Evolutionary conservation across 164 flowering plant genomes (phyloP).

Genomic region (Vitis labrusca): DNA sequence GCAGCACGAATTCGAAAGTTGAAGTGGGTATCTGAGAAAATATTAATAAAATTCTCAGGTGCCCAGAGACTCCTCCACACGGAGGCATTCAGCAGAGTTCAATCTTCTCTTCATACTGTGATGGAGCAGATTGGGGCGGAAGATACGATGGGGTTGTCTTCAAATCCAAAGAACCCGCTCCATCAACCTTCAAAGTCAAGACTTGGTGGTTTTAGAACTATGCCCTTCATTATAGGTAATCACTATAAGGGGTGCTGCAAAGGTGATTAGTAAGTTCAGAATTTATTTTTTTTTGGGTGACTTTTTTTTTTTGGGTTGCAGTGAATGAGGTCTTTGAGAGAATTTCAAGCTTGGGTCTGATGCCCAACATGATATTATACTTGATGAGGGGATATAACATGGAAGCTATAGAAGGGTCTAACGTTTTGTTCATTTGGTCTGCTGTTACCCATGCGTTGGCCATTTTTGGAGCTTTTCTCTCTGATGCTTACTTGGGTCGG

Average conservation of each 20-base stretch:
- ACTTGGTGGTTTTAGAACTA: conserved; percentile 34
- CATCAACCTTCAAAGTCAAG: too few species aligned
- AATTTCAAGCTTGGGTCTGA: conserved; percentile 29
- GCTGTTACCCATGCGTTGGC: conserved; percentile 31
- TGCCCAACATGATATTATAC: conserved; percentile 44
- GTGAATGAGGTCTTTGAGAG: conserved; percentile 36
- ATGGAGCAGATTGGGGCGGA: too few species aligned
- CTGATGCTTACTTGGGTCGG: conserved; percentile 35
- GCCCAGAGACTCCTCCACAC: too few species aligned
- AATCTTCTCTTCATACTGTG: too few species aligned
- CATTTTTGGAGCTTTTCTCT: conserved; percentile 31
- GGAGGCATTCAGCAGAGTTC: too few species aligned
- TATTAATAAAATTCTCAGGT: too few species aligned
- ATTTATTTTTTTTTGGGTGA: not conserved
- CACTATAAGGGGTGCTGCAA: not conserved
- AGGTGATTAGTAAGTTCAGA: too few species aligned
- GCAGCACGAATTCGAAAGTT: too few species aligned
- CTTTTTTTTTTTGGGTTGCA: conserved; percentile 3
- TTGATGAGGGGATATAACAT: conserved; percentile 28
- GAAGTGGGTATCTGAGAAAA: too few species aligned
- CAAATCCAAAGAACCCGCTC: conserved; percentile 10
- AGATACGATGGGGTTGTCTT: not conserved
- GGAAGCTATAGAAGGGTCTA: conserved; percentile 16
- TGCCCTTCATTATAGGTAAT: conserved; percentile 46
- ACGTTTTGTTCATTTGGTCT: conserved; percentile 25